phyloP scores from a whole-genome alignment of 2,329 filamentous ascomycete genomes.

The Fusarium gaditjirri region DNA sequence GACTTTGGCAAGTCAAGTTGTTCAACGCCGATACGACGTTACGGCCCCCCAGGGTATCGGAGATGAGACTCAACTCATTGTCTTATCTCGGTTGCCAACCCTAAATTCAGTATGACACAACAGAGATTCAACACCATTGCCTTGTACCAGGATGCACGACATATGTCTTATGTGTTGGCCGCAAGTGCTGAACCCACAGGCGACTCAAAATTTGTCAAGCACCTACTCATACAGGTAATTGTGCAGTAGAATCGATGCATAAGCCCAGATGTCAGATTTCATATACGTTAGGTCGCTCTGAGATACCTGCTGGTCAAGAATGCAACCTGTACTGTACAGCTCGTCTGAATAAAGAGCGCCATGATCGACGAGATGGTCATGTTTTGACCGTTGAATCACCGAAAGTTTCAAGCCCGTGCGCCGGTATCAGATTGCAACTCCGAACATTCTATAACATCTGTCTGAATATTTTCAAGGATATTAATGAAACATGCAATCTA shows the following conservation, averaged over 20 bases:
- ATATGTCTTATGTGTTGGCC: conserved; percentile 21
- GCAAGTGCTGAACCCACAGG: background rate
- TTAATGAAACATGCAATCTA: conserved; percentile 8
- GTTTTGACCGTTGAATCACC: conserved; percentile 14
- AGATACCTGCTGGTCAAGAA: background rate
- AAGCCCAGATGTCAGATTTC: background rate
- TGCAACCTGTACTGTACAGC: background rate
- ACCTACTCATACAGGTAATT: background rate
- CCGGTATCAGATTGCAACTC: conserved; percentile 6
- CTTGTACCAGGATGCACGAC: conserved; percentile 5
- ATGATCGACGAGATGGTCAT: conserved; percentile 13
- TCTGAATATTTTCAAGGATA: conserved; percentile 33
- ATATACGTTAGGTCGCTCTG: background rate
- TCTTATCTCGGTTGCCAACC: conserved; percentile 36
- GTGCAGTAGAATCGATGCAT: background rate
- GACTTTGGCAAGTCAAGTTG: conserved; percentile 14
- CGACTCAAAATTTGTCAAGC: background rate
- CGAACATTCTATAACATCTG: conserved; percentile 14
- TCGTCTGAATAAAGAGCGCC: conserved; percentile 7
- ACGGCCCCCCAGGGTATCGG: conserved; percentile 18
- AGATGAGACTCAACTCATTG: conserved; percentile 34
- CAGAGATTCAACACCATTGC: conserved; percentile 3
- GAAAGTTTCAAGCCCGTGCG: conserved; percentile 16
- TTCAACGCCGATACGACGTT: conserved; percentile 16
- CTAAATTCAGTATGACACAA: conserved; percentile 8